Conservation (phyloP, 1,284 basidiomycete species). For the Exobasidium cylindrosporum region DNA sequence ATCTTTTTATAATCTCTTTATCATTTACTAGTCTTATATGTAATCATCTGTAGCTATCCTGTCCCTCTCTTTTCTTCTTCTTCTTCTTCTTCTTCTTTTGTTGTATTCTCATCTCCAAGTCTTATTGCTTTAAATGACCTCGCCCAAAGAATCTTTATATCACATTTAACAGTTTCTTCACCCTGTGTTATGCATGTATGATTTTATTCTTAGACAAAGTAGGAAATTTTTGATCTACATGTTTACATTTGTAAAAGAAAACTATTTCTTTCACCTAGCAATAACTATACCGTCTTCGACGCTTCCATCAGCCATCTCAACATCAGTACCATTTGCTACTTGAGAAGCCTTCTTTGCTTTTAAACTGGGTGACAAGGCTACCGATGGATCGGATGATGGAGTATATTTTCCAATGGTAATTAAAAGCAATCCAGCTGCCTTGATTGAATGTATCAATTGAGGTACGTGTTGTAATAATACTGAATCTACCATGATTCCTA, state of each 20-base stretch:
- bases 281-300: slow-evolving; percentile 34
- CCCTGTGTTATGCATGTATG: no score
- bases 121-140: no score
- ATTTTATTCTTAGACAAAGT: no score
- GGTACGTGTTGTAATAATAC: slow-evolving; percentile 63
- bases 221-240: neutral
- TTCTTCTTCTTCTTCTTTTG: no score
- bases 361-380: neutral
- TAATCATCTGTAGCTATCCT: no score
- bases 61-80: no score
- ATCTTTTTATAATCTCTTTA: slow-evolving; percentile 34
- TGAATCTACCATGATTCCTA: slow-evolving; percentile 89
- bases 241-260: neutral
- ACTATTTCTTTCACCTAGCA: neutral
- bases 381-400: neutral
- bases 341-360: slow-evolving; percentile 1
- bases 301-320: slow-evolving; percentile 35
- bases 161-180: no score
- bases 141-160: no score
- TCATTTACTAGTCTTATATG: no score
- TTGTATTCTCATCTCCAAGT: no score
- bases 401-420: slow-evolving; percentile 40
- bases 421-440: slow-evolving; percentile 46
- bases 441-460: slow-evolving; percentile 45
- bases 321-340: slow-evolving; percentile 12